phyloP scores from a whole-genome alignment of 2,329 filamentous ascomycete genomes.

The Penicillium nordicum region DNA sequence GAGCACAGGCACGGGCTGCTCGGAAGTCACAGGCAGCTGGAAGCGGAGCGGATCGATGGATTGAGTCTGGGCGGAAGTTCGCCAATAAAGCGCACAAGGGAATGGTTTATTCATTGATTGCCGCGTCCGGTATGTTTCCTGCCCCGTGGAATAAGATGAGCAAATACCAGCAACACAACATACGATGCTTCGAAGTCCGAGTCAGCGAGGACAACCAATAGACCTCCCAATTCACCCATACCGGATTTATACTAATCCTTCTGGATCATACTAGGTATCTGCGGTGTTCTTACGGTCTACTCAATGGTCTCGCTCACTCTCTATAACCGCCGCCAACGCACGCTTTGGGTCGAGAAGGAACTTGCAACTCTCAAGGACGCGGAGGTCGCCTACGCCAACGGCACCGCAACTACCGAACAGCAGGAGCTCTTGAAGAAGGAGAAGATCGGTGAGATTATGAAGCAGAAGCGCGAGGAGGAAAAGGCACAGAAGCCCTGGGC shows the following conservation, averaged over 20 bases:
- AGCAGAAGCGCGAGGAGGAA: constrained; percentile 39
- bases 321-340: constrained; percentile 63
- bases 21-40: constrained; percentile 56
- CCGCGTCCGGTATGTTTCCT: constrained; percentile 54
- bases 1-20: constrained; percentile 65
- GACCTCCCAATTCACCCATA: neutral
- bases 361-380: constrained; percentile 42
- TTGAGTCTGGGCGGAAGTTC: constrained; percentile 52
- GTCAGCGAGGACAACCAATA: neutral
- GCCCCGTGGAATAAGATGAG: neutral
- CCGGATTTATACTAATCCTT: neutral
- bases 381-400: constrained; percentile 40
- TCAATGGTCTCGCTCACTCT: constrained; percentile 64
- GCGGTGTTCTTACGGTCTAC: constrained; percentile 60
- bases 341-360: constrained; percentile 57
- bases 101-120: constrained; percentile 59
- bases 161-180: neutral
- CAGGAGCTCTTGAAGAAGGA: constrained; percentile 46
- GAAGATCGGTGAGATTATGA: constrained; percentile 42
- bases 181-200: neutral
- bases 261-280: constrained; percentile 48
- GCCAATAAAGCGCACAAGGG: constrained; percentile 61
- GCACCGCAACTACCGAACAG: constrained; percentile 41
- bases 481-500: constrained; percentile 40
- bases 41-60: constrained; percentile 53